A percentile compares a stretch with the other conserved stretches of the same genome.
These are phyloP conservation scores for Brachypodium distachyon DNA, from an alignment of 202 grass and related monocot genomes.

Conservation along the genomic window DNA sequence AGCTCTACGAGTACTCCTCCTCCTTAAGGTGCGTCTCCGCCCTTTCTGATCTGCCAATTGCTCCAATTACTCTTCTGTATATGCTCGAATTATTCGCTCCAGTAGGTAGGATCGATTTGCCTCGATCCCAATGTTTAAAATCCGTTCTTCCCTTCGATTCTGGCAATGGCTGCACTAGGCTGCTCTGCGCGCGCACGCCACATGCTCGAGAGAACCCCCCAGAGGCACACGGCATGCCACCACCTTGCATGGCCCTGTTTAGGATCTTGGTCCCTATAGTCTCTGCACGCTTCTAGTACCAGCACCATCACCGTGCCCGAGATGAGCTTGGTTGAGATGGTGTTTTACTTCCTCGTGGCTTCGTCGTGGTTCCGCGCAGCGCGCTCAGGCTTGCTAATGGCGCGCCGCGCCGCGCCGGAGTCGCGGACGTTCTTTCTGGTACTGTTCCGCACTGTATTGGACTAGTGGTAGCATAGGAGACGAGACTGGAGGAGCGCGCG, in stretches of 20 bases:
- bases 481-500: no score
- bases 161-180: background rate
- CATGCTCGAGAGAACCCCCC: slow-evolving; percentile 25
- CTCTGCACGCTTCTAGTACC: background rate
- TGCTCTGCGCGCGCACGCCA: background rate
- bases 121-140: background rate
- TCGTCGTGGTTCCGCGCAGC: background rate
- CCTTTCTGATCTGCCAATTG: background rate
- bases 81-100: background rate
- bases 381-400: no score
- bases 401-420: no score
- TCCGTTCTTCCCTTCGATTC: background rate
- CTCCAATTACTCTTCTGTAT: background rate
- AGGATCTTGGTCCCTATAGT: background rate
- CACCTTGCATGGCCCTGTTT: slow-evolving; percentile 4
- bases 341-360: background rate
- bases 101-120: background rate
- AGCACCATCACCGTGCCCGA: background rate
- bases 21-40: slow-evolving; percentile 18
- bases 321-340: background rate
- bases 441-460: no score
- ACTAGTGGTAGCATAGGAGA: no score
- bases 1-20: slow-evolving; percentile 71
- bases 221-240: background rate
- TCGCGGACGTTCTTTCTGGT: no score